Evolutionary conservation across 352 stramenopile species (phyloP).

Genomic region (Globisporangium acanthophoron): DNA sequence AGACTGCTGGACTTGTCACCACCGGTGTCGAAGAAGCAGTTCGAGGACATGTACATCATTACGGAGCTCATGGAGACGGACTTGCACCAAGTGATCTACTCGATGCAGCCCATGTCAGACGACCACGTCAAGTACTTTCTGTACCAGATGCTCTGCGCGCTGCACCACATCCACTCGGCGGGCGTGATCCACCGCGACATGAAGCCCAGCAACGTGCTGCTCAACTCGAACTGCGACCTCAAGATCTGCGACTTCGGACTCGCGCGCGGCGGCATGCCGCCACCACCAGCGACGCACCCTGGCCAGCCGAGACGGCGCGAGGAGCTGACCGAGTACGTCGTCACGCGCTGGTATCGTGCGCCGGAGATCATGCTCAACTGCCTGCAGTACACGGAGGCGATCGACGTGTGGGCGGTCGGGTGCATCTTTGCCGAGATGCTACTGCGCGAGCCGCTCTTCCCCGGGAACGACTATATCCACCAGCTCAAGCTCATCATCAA

Average conservation of each 20-base stretch:
- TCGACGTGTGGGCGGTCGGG: slow-evolving; percentile 94
- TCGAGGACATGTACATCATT: slow-evolving; percentile 96
- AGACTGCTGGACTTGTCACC: slow-evolving; percentile 89
- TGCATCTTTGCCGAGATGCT: slow-evolving; percentile 99
- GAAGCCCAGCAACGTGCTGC: slow-evolving; percentile 89
- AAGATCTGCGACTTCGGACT: slow-evolving; percentile 75
- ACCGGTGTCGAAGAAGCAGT: slow-evolving; percentile 88
- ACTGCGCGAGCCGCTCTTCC: slow-evolving; percentile 94
- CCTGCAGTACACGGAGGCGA: slow-evolving; percentile 91
- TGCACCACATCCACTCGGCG: slow-evolving; percentile 94
- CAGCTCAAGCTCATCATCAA: slow-evolving; percentile 82
- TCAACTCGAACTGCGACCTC: slow-evolving; percentile 91
- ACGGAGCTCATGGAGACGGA: no score
- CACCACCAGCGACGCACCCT: slow-evolving; percentile 64
- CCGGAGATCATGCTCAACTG: slow-evolving; percentile 97
- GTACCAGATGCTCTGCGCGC: slow-evolving; percentile 75
- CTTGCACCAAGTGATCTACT: slow-evolving; percentile 97
- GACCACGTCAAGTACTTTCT: slow-evolving; percentile 84
- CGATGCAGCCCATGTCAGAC: slow-evolving; percentile 86
- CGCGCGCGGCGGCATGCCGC: slow-evolving; percentile 69
- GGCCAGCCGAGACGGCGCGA: neutral
- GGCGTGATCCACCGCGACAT: slow-evolving; percentile 81
- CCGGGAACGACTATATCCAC: slow-evolving; percentile 80
- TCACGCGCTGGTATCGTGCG: slow-evolving; percentile 91
- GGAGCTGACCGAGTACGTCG: slow-evolving; percentile 87